Percentiles rank a stretch among this genome's conserved stretches.
Conservation (phyloP, 768 basidiomycete genomes). For the Termitomyces sp. region DNA sequence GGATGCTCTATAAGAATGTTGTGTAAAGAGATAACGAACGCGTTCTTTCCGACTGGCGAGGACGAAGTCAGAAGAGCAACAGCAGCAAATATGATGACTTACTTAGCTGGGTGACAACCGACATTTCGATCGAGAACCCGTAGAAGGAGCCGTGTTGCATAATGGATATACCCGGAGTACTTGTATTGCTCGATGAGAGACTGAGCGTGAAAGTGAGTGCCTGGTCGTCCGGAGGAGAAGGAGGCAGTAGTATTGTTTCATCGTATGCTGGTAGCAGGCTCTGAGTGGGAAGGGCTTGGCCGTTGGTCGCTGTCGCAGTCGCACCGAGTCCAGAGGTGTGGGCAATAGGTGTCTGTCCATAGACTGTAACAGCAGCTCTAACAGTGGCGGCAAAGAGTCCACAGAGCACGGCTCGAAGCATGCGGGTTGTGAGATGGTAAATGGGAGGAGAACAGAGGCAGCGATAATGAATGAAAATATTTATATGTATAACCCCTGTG, state of each 20-base stretch:
- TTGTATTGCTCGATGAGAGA: slow-evolving; percentile 28
- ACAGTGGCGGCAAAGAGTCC: slow-evolving; percentile 7
- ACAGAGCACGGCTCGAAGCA: slow-evolving; percentile 8
- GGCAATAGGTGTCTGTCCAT: slow-evolving; percentile 24
- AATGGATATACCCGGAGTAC: slow-evolving; percentile 30
- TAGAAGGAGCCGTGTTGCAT: slow-evolving; percentile 50
- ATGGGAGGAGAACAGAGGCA: not conserved
- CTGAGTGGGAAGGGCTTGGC: slow-evolving; percentile 21
- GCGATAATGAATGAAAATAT: not conserved
- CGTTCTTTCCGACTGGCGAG: slow-evolving; percentile 45
- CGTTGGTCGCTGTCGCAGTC: slow-evolving; percentile 12
- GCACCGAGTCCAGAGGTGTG: slow-evolving; percentile 9
- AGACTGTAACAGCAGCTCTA: slow-evolving; percentile 21
- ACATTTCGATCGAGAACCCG: slow-evolving; percentile 75
- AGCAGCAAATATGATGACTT: slow-evolving; percentile 25
- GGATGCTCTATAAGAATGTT: not conserved
- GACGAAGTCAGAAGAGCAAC: not conserved
- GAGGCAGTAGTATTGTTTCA: slow-evolving; percentile 41
- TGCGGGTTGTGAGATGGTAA: not conserved
- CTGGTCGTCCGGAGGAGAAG: slow-evolving; percentile 39
- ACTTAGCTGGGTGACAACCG: slow-evolving; percentile 63
- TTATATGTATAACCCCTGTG: not conserved
- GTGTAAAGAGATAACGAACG: slow-evolving; percentile 25
- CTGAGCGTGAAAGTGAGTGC: slow-evolving; percentile 39
- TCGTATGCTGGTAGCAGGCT: slow-evolving; percentile 46